A percentile compares a stretch with the other conserved stretches of the same genome.
Evolutionary conservation across 148 eudicot genomes (phyloP).

Genomic region (Spergularia marina): DNA sequence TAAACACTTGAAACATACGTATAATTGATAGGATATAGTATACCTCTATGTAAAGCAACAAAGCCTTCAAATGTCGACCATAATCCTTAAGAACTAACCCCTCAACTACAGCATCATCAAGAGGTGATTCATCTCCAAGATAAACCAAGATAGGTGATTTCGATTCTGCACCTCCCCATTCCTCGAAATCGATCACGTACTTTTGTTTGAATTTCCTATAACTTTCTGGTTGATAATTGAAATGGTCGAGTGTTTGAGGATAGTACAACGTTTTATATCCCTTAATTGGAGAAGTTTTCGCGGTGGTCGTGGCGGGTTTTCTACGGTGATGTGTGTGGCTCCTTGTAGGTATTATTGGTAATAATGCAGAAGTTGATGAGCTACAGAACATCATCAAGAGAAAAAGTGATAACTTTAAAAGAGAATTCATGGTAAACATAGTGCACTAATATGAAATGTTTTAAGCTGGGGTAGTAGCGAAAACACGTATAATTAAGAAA

Average conservation of each 20-base stretch:
- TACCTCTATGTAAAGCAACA: constrained; percentile 30
- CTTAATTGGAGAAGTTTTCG: not conserved
- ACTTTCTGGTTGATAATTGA: constrained; percentile 29
- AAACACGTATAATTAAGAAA: too few relatives aligned
- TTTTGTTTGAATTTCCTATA: constrained; percentile 27
- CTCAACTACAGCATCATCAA: not conserved
- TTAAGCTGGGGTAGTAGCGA: too few relatives aligned
- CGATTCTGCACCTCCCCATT: constrained; percentile 29
- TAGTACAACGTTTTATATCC: constrained; percentile 14
- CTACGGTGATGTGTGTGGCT: not conserved
- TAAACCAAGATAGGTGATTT: constrained; percentile 25
- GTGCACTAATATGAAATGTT: not conserved
- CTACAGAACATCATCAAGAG: constrained; percentile 3
- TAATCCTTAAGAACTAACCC: constrained; percentile 16
- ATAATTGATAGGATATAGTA: too few relatives aligned
- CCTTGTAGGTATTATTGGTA: not conserved
- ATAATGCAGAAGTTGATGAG: constrained; percentile 14
- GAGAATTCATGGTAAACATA: constrained; percentile 12
- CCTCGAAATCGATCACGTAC: constrained; percentile 18
- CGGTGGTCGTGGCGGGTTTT: not conserved
- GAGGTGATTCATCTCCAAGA: constrained; percentile 28
- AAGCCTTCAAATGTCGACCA: constrained; percentile 24
- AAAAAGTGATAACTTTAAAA: not conserved
- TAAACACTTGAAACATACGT: too few relatives aligned
- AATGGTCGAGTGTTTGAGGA: constrained; percentile 31